Evolutionary conservation across 1,139 yeast species (phyloP), one percentile per base, ranked within the genome.

Genomic region (Magnusiomyces suaveolens): DNA sequence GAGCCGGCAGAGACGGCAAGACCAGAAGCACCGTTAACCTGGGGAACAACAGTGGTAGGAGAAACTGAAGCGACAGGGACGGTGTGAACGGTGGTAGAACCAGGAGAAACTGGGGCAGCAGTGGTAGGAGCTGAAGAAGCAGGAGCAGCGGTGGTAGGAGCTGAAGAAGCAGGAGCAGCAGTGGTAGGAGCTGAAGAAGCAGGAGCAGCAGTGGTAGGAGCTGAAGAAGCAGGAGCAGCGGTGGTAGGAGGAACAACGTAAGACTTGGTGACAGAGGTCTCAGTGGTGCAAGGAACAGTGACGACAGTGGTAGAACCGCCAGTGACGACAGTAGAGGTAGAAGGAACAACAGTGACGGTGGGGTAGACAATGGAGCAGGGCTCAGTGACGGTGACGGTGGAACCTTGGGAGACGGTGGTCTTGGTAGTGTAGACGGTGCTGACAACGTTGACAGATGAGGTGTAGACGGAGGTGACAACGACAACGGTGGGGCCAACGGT

Each of bases 321-420:
- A 18, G 36, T 16, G n/a, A 39, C 29, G 24, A 26, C 10, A 18
- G 14, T 16, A 32, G 24, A 16, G 23, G 38, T n/a, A 16, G 21
- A 18, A 20, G 24, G 14, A 26, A 29, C 23, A 26, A 26, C 23
- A 16, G 38, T 18, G 43, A 43, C 20, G 50, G 24, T 21, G 25
- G 50, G 41, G 43, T 32, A 32, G 43, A 47, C 50, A 47, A 47
- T n/a, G n/a, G n/a, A n/a, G n/a, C n/a, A n/a, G n/a, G n/a, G n/a
- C n/a, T n/a, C n/a, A n/a, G n/a, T n/a, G n/a, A n/a, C n/a, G n/a
- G n/a, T n/a, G n/a, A n/a, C n/a, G n/a, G n/a, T n/a, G n/a, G n/a
- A n/a, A n/a, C n/a, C n/a, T n/a, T n/a, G n/a, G n/a, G n/a, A n/a
- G n/a, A n/a, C n/a, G n/a, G n/a, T n/a, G n/a, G n/a, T 18, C 20